A percentile compares a stretch with the other conserved stretches of the same genome.
phyloP scores from a whole-genome alignment of 768 basidiomycete genomes.

The Xanthoconium purpureum region DNA sequence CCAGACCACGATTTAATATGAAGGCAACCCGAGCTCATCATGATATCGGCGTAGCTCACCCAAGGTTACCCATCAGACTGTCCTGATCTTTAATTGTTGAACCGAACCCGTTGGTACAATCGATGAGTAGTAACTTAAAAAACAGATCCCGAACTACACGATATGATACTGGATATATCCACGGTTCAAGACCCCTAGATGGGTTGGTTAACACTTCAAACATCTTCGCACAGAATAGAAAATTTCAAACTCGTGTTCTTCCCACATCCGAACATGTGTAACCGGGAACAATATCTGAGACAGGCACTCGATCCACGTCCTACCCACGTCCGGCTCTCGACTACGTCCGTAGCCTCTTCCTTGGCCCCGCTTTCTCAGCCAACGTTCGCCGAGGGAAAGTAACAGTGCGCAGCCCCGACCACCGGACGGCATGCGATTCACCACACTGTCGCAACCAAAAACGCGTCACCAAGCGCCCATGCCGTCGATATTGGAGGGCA shows the following conservation, averaged over 20 bases:
- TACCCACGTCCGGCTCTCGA: neutral
- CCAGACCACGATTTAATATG: too few relatives aligned
- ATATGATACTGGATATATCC: too few relatives aligned
- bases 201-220: too few relatives aligned
- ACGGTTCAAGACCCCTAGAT: too few relatives aligned
- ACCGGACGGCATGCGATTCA: neutral
- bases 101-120: too few relatives aligned
- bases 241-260: neutral
- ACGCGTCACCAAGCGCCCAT: neutral
- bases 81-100: too few relatives aligned
- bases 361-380: neutral
- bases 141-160: too few relatives aligned
- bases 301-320: neutral
- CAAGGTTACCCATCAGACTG: too few relatives aligned
- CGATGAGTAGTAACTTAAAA: too few relatives aligned
- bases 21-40: too few relatives aligned
- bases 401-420: constrained; percentile 5
- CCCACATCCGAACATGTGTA: neutral
- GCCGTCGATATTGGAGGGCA: constrained; percentile 5
- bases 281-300: neutral
- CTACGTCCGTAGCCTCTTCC: neutral
- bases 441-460: constrained; percentile 13
- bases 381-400: neutral
- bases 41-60: too few relatives aligned
- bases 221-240: neutral